Conservation (phyloP, 257 asterid species). For the Lavandula angustifolia region DNA sequence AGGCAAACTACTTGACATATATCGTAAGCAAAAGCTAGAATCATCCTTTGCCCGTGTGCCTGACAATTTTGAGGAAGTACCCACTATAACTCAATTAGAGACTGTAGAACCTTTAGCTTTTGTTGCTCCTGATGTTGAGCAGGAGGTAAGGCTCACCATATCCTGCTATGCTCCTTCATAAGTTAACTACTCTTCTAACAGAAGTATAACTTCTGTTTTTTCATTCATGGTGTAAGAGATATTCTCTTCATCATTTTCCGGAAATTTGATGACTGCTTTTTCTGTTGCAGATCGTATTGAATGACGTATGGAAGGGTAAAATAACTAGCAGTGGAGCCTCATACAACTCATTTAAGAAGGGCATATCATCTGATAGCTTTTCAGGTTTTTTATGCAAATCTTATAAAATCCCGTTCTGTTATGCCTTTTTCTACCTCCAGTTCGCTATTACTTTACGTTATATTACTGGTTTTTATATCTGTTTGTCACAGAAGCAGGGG, state of each 20-base stretch:
- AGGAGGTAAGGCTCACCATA: conserved; percentile 59
- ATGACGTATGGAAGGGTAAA: conserved; percentile 76
- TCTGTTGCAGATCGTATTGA: conserved; percentile 56
- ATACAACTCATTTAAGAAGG: conserved; percentile 55
- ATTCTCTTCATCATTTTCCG: too few species aligned
- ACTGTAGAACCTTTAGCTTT: conserved; percentile 76
- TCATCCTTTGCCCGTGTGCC: conserved; percentile 49
- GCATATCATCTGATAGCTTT: conserved; percentile 55
- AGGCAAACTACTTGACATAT: conserved; percentile 90
- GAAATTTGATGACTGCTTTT: conserved; percentile 20
- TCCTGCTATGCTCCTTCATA: conserved; percentile 4
- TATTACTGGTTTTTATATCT: conserved; percentile 5
- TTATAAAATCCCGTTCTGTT: background rate
- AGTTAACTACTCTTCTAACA: conserved; percentile 1
- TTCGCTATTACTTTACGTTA: conserved; percentile 17
- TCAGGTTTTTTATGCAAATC: conserved; percentile 48
- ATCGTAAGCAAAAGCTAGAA: conserved; percentile 67
- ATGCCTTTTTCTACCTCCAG: background rate
- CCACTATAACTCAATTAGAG: conserved; percentile 56
- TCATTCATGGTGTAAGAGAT: too few species aligned
- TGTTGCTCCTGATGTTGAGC: conserved; percentile 79
- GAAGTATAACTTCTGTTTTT: too few species aligned
- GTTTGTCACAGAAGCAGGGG: conserved; percentile 42
- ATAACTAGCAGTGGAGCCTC: conserved; percentile 70
- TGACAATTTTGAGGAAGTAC: conserved; percentile 67